phyloP scores from a whole-genome alignment of 192 early-diverging fungal species.

The Podila epicladia region DNA sequence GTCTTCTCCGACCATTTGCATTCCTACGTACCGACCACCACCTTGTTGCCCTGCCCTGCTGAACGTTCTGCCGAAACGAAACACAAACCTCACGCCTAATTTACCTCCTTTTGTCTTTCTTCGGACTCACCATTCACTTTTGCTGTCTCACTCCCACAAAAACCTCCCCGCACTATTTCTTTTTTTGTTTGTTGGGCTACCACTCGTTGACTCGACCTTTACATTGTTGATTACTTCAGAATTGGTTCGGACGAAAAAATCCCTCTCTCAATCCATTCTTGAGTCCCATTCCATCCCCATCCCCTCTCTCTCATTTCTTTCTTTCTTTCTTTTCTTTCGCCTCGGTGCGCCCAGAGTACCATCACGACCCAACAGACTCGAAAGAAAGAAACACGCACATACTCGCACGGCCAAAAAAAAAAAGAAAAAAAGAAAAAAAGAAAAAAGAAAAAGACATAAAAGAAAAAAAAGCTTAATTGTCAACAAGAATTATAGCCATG shows the following conservation, averaged over 20 bases:
- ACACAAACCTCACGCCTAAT: neutral
- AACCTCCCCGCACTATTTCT: neutral
- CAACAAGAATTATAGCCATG: slow-evolving; percentile 2
- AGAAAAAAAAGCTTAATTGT: too few relatives aligned
- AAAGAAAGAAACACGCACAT: too few relatives aligned
- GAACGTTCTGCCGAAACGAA: too few relatives aligned
- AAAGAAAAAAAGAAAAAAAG: too few relatives aligned
- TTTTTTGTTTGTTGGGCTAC: neutral
- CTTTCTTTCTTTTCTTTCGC: neutral
- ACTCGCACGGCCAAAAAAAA: too few relatives aligned
- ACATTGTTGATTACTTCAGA: neutral
- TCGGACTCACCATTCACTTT: neutral
- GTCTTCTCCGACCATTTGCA: neutral
- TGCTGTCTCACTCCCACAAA: neutral
- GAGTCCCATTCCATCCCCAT: neutral
- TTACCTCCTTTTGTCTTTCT: neutral
- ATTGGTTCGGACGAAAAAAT: too few relatives aligned
- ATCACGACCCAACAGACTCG: too few relatives aligned
- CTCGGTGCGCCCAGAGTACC: neutral
- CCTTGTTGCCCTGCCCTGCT: too few relatives aligned
- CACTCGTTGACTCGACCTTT: neutral
- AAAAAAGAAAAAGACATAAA: too few relatives aligned
- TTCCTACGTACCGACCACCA: neutral
- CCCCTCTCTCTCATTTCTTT: too few relatives aligned
- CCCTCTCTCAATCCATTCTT: neutral